phyloP scores from a whole-genome alignment of 2,329 filamentous ascomycete species.

The Aspergillus uvarum region DNA sequence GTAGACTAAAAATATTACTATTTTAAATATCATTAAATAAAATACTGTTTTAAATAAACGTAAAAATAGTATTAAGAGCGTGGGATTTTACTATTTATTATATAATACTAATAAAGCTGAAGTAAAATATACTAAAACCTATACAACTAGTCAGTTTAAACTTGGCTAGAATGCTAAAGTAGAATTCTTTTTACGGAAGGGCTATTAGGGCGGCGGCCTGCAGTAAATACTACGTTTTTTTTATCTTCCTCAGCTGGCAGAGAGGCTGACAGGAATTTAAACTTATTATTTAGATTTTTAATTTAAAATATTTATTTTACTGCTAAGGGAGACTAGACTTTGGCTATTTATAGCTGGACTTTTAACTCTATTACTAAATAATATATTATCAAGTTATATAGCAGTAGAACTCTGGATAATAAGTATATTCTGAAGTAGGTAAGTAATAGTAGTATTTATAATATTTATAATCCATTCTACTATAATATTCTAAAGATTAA shows the following conservation, averaged over 20 bases:
- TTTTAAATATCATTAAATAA: background rate
- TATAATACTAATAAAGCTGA: constrained; percentile 6
- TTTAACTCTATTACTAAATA: constrained; percentile 3
- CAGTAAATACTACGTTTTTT: background rate
- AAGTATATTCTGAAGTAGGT: constrained; percentile 1
- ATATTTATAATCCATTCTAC: too few species aligned
- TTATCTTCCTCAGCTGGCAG: too few species aligned
- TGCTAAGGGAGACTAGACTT: constrained; percentile 6
- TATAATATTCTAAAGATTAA: too few species aligned
- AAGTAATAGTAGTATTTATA: too few species aligned
- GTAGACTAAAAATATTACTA: background rate
- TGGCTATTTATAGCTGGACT: constrained; percentile 9
- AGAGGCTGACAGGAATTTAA: background rate
- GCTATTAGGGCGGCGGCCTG: constrained; percentile 1
- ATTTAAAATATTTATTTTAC: background rate
- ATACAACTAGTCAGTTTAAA: constrained; percentile 2
- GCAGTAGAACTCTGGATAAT: constrained; percentile 16
- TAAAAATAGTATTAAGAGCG: background rate
- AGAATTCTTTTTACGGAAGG: background rate
- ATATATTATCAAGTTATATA: constrained; percentile 3
- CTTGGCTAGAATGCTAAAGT: background rate
- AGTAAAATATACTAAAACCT: constrained; percentile 4
- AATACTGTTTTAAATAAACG: background rate
- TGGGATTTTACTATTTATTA: constrained; percentile 6
- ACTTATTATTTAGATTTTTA: background rate